A percentile compares a stretch with the other conserved stretches of the same genome.
phyloP scores from a whole-genome alignment of 306 rosid species.

The cucumber (Cucumis sativus) region Cucumber_9930_V3 NC_026658.2:9504501-9505000 shows the following conservation, averaged over 20 bases:
- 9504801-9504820: not conserved
- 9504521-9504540: slow-evolving; percentile 27
- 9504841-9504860: not conserved
- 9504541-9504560: not conserved
- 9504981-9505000: not conserved
- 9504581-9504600: not conserved
- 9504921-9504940: slow-evolving; percentile 86
- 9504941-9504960: slow-evolving; percentile 84
- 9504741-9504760: slow-evolving; percentile 90
- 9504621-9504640: slow-evolving; percentile 83
- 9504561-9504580: not conserved
- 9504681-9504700: slow-evolving; percentile 72
- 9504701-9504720: slow-evolving; percentile 71
- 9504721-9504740: slow-evolving; percentile 77
- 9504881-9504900: slow-evolving; percentile 35
- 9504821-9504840: slow-evolving; percentile 6
- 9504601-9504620: slow-evolving; percentile 1
- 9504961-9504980: slow-evolving; percentile 3
- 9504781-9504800: not conserved
- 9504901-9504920: slow-evolving; percentile 91
- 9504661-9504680: slow-evolving; percentile 91
- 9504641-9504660: slow-evolving; percentile 76
- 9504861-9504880: not conserved
- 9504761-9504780: not conserved
- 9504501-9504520: slow-evolving; percentile 94